Conservation (phyloP, 306 rosid species). For the Vigna angularis region DNA sequence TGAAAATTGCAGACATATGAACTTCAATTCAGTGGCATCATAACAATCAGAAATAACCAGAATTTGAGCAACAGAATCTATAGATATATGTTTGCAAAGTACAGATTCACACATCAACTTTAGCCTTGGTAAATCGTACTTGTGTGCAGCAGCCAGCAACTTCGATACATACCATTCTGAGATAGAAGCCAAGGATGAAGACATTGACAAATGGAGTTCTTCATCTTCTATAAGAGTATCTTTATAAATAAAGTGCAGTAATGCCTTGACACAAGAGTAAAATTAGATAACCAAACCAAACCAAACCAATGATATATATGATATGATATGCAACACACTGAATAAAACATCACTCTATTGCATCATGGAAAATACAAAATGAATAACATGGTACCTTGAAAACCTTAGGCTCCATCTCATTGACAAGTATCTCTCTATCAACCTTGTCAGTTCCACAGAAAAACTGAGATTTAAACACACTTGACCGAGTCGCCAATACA, state of each 20-base stretch:
- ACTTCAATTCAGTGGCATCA: conserved; percentile 80
- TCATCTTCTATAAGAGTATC: conserved; percentile 62
- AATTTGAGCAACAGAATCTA: conserved; percentile 81
- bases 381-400: conserved; percentile 69
- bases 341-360: background rate
- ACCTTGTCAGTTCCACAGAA: conserved; percentile 62
- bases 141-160: conserved; percentile 83
- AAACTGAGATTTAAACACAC: conserved; percentile 66
- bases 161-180: conserved; percentile 76
- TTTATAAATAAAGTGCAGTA: conserved; percentile 85
- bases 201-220: conserved; percentile 66
- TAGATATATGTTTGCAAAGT: conserved; percentile 85
- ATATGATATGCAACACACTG: conserved; percentile 13
- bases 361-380: too few species aligned
- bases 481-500: conserved; percentile 89
- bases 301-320: background rate
- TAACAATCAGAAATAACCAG: conserved; percentile 79
- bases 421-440: conserved; percentile 58
- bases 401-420: conserved; percentile 83
- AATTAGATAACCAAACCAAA: conserved; percentile 36
- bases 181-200: conserved; percentile 61
- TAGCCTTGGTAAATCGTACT: conserved; percentile 80
- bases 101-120: conserved; percentile 88
- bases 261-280: conserved; percentile 61
- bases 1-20: conserved; percentile 82